Conservation (phyloP, 768 basidiomycete genomes). For the Mycena alexandri region DNA sequence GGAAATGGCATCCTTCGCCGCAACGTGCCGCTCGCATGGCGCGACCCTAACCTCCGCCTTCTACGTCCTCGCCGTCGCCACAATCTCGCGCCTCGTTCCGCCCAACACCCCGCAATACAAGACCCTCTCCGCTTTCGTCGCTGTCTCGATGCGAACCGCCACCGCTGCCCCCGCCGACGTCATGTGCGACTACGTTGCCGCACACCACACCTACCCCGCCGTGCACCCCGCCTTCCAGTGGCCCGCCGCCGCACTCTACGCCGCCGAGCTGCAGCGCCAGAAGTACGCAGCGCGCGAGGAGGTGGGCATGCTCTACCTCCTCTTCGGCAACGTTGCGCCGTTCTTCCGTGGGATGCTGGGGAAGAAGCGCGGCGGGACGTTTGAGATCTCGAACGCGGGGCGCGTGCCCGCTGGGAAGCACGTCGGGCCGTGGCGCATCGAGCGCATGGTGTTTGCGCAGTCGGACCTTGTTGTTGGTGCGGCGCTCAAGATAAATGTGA, state of each 20-base stretch:
- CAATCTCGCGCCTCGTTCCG: conserved; percentile 44
- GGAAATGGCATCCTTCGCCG: conserved; percentile 40
- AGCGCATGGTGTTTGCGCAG: conserved; percentile 46
- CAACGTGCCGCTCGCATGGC: conserved; percentile 45
- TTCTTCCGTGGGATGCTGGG: conserved; percentile 50
- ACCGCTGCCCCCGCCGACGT: conserved; percentile 42
- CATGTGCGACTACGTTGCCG: conserved; percentile 52
- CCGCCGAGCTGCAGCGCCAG: conserved; percentile 43
- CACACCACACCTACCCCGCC: conserved; percentile 40
- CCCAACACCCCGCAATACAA: conserved; percentile 26
- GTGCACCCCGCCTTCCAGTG: conserved; percentile 49
- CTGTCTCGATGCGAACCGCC: conserved; percentile 51
- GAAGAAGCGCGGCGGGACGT: conserved; percentile 47
- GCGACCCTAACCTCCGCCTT: conserved; percentile 51
- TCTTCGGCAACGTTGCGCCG: conserved; percentile 47
- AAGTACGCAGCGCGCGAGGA: conserved; percentile 37
- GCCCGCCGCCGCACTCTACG: conserved; percentile 46
- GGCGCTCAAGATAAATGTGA: conserved; percentile 49
- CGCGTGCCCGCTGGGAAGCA: conserved; percentile 30
- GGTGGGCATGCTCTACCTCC: conserved; percentile 51
- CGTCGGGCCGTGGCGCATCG: conserved; percentile 38
- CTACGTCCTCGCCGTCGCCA: conserved; percentile 41
- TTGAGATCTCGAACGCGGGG: conserved; percentile 58
- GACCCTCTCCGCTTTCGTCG: conserved; percentile 43
- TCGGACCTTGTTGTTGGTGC: conserved; percentile 45